Evolutionary conservation across 2,329 filamentous ascomycete genomes (phyloP).

Genomic region (Diaporthe nobilis): DNA sequence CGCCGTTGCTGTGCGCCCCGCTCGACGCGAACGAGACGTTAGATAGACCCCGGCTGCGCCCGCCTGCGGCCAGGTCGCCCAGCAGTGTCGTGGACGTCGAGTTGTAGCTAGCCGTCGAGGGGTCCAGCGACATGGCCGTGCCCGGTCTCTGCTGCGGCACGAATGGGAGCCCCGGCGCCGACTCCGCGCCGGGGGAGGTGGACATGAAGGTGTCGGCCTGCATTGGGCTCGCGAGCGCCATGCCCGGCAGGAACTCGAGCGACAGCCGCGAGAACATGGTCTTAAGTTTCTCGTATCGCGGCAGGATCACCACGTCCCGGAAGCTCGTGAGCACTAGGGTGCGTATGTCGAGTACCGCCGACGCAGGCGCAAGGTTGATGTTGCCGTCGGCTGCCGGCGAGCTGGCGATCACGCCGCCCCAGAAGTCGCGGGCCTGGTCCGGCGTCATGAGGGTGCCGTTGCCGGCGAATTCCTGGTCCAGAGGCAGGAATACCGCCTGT

Average conservation of each 20-base stretch:
- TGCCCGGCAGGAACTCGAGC: conserved; percentile 79
- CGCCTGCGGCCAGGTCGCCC: conserved; percentile 70
- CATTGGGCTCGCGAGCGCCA: conserved; percentile 67
- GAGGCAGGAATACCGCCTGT: conserved; percentile 92
- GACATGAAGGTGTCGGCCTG: conserved; percentile 62
- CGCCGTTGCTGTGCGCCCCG: conserved; percentile 58
- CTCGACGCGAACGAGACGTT: conserved; percentile 80
- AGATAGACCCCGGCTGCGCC: conserved; percentile 84
- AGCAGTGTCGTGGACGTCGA: conserved; percentile 85
- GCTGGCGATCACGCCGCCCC: conserved; percentile 76
- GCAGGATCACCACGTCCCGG: conserved; percentile 89
- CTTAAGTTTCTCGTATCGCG: conserved; percentile 90
- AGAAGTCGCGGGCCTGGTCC: conserved; percentile 89
- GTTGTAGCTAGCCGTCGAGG: conserved; percentile 82
- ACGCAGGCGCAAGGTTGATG: conserved; percentile 62
- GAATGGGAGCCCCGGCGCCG: conserved; percentile 51
- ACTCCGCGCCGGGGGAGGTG: conserved; percentile 65
- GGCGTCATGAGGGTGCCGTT: conserved; percentile 82
- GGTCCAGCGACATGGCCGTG: conserved; percentile 83
- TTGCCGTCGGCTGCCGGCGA: conserved; percentile 46
- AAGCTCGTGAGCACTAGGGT: conserved; percentile 89
- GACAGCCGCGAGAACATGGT: conserved; percentile 90
- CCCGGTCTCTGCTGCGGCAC: conserved; percentile 68
- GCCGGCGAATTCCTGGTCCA: conserved; percentile 94
- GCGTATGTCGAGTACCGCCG: conserved; percentile 82